Evolutionary conservation across 2,329 filamentous ascomycete genomes (phyloP).

Genomic region (Diaporthe sp.): DNA sequence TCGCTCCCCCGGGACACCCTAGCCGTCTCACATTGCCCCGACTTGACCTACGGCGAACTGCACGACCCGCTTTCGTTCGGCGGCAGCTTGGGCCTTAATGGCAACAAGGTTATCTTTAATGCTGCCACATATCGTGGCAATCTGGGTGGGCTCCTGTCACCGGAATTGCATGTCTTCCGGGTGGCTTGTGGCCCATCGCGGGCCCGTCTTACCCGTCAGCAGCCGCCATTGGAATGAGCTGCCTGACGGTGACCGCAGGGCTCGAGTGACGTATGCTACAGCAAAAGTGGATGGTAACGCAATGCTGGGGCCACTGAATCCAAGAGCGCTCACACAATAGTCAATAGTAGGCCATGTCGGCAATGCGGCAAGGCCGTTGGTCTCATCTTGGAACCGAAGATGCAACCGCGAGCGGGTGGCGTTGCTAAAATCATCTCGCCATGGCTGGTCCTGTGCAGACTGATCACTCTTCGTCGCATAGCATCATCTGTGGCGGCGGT

Average conservation of each 20-base stretch:
- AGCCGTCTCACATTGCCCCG: conserved; percentile 12
- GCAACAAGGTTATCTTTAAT: conserved; percentile 37
- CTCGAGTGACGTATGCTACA: background rate
- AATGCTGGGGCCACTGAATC: background rate
- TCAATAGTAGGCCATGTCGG: background rate
- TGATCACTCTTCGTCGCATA: conserved; percentile 18
- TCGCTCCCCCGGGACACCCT: background rate
- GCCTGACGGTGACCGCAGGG: background rate
- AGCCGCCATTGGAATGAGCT: background rate
- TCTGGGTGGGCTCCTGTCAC: conserved; percentile 16
- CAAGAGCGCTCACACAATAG: background rate
- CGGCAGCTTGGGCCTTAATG: conserved; percentile 23
- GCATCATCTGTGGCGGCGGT: conserved; percentile 11
- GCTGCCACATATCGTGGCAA: conserved; percentile 23
- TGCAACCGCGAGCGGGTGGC: background rate
- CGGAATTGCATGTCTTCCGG: conserved; percentile 33
- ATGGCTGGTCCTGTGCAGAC: conserved; percentile 4
- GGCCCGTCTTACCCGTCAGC: conserved; percentile 23
- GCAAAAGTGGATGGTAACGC: background rate
- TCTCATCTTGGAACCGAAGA: background rate
- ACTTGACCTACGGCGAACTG: conserved; percentile 4
- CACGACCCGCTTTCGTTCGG: conserved; percentile 13
- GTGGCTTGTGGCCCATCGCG: conserved; percentile 19
- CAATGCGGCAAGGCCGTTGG: conserved; percentile 12
- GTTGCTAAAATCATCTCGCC: background rate